A percentile compares a stretch with the other conserved stretches of the same genome.
Evolutionary conservation across 1,139 yeast genomes (phyloP).

Genomic region (Kodamaea alishanica): DNA sequence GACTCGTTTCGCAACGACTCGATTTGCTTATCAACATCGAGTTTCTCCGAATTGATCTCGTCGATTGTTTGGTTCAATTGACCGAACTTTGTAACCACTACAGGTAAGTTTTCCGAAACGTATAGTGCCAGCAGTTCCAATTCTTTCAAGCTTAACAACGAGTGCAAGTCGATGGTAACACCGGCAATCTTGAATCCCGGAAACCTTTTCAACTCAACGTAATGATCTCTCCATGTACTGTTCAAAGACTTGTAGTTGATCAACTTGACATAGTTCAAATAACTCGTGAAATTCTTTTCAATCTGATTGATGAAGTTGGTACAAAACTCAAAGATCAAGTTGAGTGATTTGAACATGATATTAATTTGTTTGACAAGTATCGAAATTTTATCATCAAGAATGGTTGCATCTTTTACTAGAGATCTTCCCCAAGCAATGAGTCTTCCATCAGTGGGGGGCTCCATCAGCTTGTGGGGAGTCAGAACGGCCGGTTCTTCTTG

Average conservation of each 20-base stretch:
- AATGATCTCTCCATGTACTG: conserved; percentile 47
- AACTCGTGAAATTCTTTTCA: conserved; percentile 50
- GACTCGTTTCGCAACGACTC: conserved; percentile 36
- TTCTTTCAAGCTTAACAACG: conserved; percentile 25
- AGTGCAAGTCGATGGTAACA: conserved; percentile 18
- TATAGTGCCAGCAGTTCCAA: conserved; percentile 22
- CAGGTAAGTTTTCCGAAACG: conserved; percentile 28
- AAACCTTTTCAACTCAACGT: conserved; percentile 35
- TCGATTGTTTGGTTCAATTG: conserved; percentile 31
- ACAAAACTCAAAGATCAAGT: conserved; percentile 57
- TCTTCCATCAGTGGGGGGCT: not conserved
- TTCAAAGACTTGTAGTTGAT: conserved; percentile 47
- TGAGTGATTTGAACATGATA: conserved; percentile 49
- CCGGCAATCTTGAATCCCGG: conserved; percentile 22
- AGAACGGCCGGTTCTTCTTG: not conserved
- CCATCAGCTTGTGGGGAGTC: not conserved
- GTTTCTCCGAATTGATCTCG: conserved; percentile 26
- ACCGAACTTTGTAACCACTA: conserved; percentile 36
- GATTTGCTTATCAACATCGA: conserved; percentile 29
- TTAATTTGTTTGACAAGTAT: conserved; percentile 29
- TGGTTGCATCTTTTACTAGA: conserved; percentile 18
- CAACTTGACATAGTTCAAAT: conserved; percentile 44
- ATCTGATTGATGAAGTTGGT: conserved; percentile 48
- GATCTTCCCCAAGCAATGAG: conserved; percentile 25
- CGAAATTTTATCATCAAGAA: conserved; percentile 20